These are phyloP conservation scores for Achaetomium macrosporum DNA, from an alignment of 2,329 filamentous ascomycete genomes.

Conservation along the genomic window DNA sequence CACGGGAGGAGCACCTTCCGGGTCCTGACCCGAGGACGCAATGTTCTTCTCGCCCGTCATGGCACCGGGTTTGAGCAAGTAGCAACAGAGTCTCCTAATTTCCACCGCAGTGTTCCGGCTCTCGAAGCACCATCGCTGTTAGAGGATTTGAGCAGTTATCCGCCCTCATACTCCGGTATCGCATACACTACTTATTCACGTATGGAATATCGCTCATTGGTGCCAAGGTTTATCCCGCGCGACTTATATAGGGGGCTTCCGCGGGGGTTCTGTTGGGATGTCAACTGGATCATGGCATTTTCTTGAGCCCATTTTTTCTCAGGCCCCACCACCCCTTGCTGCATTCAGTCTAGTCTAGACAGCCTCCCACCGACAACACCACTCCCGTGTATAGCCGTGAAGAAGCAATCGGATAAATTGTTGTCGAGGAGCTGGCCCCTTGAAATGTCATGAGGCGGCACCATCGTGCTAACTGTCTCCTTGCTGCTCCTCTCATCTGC, in stretches of 20 bases:
- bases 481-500: background rate
- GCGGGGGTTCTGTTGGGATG: background rate
- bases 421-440: no score
- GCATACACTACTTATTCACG: background rate
- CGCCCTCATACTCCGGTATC: conserved; percentile 5
- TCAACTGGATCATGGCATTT: background rate
- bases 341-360: no score
- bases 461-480: no score
- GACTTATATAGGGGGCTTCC: background rate
- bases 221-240: background rate
- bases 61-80: background rate
- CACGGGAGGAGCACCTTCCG: background rate
- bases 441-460: no score
- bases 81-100: background rate
- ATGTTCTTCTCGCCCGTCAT: conserved; percentile 2
- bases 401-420: no score
- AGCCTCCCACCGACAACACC: no score
- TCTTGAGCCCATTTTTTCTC: background rate
- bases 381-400: no score
- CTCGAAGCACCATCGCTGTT: background rate
- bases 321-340: background rate
- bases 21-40: background rate
- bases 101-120: background rate
- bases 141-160: background rate
- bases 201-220: background rate